A percentile compares a stretch with the other conserved stretches of the same genome.
These are phyloP conservation scores for Verticillium nubilum DNA, from an alignment of 2,329 filamentous ascomycete genomes.

Conservation along the genomic window DNA sequence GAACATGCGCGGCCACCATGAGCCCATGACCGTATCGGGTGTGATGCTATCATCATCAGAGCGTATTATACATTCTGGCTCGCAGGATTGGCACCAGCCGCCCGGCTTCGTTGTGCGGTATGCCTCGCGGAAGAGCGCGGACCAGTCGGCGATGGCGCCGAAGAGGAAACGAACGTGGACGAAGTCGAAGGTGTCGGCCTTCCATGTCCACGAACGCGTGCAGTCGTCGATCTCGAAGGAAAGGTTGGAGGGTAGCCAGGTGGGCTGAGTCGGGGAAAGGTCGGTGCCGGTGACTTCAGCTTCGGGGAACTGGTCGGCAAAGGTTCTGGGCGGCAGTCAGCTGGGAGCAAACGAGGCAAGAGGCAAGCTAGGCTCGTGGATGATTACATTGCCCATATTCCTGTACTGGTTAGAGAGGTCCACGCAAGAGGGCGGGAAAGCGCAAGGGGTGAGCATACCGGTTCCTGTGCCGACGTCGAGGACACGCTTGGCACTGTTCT, in stretches of 20 bases:
- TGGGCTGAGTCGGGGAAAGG: constrained; percentile 7
- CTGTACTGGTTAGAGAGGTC: not conserved
- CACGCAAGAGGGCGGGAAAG: not conserved
- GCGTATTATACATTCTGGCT: not conserved
- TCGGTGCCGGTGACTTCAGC: constrained; percentile 2
- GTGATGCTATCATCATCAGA: constrained; percentile 8
- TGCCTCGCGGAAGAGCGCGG: constrained; percentile 36
- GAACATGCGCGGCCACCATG: constrained; percentile 13
- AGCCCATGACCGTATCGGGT: not conserved
- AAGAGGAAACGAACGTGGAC: constrained; percentile 54
- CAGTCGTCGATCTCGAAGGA: constrained; percentile 38
- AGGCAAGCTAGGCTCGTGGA: constrained; percentile 33
- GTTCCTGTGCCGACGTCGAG: constrained; percentile 25
- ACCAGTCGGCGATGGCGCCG: constrained; percentile 51
- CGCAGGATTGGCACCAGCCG: constrained; percentile 10
- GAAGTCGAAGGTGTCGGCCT: constrained; percentile 48
- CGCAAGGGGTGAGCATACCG: constrained; percentile 24
- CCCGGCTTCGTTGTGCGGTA: constrained; percentile 9
- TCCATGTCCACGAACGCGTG: constrained; percentile 43
- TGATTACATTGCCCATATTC: constrained; percentile 6
- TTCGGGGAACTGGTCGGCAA: constrained; percentile 8
- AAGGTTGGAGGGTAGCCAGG: constrained; percentile 15
- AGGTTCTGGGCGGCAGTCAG: not conserved
- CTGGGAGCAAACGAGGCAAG: not conserved
- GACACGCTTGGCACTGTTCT: not conserved